Percentiles rank a stretch among this genome's conserved stretches.
Conservation (phyloP, 768 basidiomycete species). For the Tephrocybe sp. region DNA sequence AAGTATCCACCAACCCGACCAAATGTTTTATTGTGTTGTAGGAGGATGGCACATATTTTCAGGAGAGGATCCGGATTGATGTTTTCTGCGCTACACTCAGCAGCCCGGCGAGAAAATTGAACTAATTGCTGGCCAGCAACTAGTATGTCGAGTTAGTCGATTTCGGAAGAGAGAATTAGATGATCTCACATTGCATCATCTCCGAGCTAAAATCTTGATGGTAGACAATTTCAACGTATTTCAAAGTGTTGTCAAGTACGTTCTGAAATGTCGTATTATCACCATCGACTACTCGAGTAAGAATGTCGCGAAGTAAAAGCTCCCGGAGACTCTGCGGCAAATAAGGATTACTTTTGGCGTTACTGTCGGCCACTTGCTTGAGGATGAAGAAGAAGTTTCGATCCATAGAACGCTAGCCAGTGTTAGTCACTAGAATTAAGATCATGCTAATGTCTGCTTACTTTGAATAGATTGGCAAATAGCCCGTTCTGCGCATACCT, state of each 20-base stretch:
- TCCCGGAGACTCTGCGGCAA: conserved; percentile 38
- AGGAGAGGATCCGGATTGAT: conserved; percentile 60
- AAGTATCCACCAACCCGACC: conserved; percentile 40
- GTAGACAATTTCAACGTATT: conserved; percentile 57
- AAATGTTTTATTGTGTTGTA: conserved; percentile 58
- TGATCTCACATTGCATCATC: conserved; percentile 52
- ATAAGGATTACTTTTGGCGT: conserved; percentile 27
- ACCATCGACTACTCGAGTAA: conserved; percentile 44
- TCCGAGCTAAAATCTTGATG: conserved; percentile 48
- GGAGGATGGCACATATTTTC: conserved; percentile 44
- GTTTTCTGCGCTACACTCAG: conserved; percentile 45
- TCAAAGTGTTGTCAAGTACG: conserved; percentile 55
- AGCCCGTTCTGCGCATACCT: conserved; percentile 61
- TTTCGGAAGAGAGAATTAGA: conserved; percentile 2
- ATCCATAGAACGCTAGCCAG: conserved; percentile 40
- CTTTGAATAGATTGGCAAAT: conserved; percentile 57
- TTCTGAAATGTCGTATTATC: conserved; percentile 48
- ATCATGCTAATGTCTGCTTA: conserved; percentile 18
- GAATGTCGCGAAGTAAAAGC: conserved; percentile 52
- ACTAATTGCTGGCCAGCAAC: conserved; percentile 56
- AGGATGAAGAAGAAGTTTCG: conserved; percentile 52
- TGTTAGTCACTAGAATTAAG: no score
- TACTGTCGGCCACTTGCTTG: conserved; percentile 40
- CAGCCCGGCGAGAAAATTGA: conserved; percentile 51
- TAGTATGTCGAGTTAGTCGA: conserved; percentile 23